A percentile compares a stretch with the other conserved stretches of the same genome.
Evolutionary conservation across 2,329 filamentous ascomycete species (phyloP).

Genomic region (Cladosporium austrohemisphaericum): DNA sequence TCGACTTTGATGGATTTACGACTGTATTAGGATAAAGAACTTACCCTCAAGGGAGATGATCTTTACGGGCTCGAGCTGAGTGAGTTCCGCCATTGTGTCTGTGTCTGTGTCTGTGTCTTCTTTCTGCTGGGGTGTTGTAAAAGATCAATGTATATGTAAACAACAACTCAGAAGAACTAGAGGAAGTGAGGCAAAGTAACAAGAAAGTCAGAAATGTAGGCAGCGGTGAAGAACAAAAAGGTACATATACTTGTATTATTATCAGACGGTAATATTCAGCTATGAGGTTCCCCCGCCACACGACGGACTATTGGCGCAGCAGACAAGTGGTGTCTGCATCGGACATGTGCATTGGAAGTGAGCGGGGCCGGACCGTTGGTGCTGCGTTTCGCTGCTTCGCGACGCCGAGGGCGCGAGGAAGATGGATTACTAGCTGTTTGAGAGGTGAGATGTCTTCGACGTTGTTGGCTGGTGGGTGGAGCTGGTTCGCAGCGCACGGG

Average conservation of each 20-base stretch:
- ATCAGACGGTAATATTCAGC: too few species aligned
- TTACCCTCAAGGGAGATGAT: conserved; percentile 33
- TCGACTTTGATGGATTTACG: background rate
- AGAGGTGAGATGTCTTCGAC: background rate
- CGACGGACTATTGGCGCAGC: conserved; percentile 5
- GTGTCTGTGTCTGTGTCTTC: background rate
- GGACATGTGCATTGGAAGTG: conserved; percentile 4
- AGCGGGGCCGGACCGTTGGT: conserved; percentile 11
- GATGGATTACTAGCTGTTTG: background rate
- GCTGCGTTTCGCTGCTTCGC: conserved; percentile 7
- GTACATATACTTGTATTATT: background rate
- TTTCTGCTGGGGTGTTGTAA: background rate
- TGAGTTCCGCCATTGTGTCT: conserved; percentile 12
- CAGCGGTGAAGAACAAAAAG: background rate
- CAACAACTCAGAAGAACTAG: background rate
- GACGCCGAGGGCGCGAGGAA: conserved; percentile 9
- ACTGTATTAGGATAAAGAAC: conserved; percentile 16
- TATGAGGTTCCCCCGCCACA: conserved; percentile 4
- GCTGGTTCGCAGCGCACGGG: background rate
- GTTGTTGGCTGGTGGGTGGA: too few species aligned
- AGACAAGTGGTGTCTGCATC: background rate
- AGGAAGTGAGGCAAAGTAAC: background rate
- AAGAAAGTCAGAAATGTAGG: background rate
- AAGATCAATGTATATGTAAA: background rate
- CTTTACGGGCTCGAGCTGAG: conserved; percentile 31